phyloP scores from a whole-genome alignment of 2,329 filamentous ascomycete genomes.

The Microsporum audouinii region DNA sequence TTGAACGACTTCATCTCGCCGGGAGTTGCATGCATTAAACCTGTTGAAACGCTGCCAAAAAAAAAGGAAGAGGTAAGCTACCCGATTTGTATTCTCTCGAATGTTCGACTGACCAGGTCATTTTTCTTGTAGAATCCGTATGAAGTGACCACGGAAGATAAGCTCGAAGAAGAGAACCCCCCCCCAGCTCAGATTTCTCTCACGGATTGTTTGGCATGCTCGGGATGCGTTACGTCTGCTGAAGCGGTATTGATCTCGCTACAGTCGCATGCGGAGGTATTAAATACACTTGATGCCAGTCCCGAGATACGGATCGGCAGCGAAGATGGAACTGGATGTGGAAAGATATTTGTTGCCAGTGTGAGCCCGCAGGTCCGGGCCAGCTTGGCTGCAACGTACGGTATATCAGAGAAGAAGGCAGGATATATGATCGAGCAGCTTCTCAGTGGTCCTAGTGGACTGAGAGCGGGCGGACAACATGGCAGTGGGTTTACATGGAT shows the following conservation, averaged over 20 bases:
- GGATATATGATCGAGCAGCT: conserved; percentile 75
- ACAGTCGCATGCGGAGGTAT: conserved; percentile 85
- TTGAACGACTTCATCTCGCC: conserved; percentile 98
- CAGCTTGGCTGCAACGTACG: conserved; percentile 74
- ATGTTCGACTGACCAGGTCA: neutral
- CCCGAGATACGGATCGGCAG: conserved; percentile 30
- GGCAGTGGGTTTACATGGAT: conserved; percentile 78
- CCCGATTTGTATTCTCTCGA: neutral
- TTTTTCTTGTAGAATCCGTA: conserved; percentile 43
- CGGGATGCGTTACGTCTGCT: conserved; percentile 91
- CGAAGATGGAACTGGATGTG: conserved; percentile 37
- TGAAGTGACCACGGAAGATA: conserved; percentile 90
- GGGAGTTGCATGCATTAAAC: conserved; percentile 95
- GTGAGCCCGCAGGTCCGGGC: conserved; percentile 85
- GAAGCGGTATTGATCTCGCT: conserved; percentile 93
- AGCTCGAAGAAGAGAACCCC: conserved; percentile 46
- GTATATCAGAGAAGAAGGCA: conserved; percentile 60
- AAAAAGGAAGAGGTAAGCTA: conserved; percentile 39
- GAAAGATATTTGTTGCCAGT: conserved; percentile 78
- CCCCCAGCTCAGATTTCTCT: conserved; percentile 84
- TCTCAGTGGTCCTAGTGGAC: conserved; percentile 56
- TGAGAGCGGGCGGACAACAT: conserved; percentile 58
- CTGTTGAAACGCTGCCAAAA: conserved; percentile 76
- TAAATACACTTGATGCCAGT: conserved; percentile 63
- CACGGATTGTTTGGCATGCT: conserved; percentile 94